Evolutionary conservation across 352 stramenopile species (phyloP).

Genomic region (Globisporangium sylvaticum): DNA sequence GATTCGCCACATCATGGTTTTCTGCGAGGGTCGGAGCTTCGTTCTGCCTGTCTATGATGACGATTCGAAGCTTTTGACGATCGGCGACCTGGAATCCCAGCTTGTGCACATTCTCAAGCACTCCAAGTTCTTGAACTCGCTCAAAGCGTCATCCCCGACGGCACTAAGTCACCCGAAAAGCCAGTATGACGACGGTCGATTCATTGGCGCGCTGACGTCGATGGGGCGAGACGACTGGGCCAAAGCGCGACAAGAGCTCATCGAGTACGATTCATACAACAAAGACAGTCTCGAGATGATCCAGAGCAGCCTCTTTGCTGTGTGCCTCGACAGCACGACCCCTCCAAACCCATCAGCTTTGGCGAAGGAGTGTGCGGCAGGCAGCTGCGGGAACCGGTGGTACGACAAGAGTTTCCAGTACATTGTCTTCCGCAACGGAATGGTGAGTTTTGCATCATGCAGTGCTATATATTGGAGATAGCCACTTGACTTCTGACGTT

Average conservation of each 20-base stretch:
- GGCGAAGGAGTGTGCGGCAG: constrained; percentile 48
- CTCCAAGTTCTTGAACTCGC: constrained; percentile 35
- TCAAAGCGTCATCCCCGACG: neutral
- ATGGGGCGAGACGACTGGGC: constrained; percentile 89
- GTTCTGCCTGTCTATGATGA: constrained; percentile 45
- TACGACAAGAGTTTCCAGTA: constrained; percentile 97
- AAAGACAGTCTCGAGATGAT: constrained; percentile 75
- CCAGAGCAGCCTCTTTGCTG: constrained; percentile 83
- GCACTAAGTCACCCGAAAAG: neutral
- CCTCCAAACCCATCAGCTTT: constrained; percentile 42
- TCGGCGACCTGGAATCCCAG: constrained; percentile 61
- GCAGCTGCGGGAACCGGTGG: constrained; percentile 86
- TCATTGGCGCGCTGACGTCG: constrained; percentile 86
- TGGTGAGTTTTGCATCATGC: constrained; percentile 19
- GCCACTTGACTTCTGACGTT: neutral
- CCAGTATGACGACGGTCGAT: constrained; percentile 24
- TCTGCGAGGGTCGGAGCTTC: constrained; percentile 55
- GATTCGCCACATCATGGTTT: constrained; percentile 43
- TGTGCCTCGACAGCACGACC: constrained; percentile 82
- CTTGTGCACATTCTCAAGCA: constrained; percentile 49
- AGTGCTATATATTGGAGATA: neutral
- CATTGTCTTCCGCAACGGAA: constrained; percentile 92
- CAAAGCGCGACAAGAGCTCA: constrained; percentile 63
- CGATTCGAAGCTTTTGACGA: constrained; percentile 41
- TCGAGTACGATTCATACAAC: constrained; percentile 37